phyloP scores from a whole-genome alignment of 2,329 filamentous ascomycete genomes.

The Akanthomyces dipterigenus region DNA sequence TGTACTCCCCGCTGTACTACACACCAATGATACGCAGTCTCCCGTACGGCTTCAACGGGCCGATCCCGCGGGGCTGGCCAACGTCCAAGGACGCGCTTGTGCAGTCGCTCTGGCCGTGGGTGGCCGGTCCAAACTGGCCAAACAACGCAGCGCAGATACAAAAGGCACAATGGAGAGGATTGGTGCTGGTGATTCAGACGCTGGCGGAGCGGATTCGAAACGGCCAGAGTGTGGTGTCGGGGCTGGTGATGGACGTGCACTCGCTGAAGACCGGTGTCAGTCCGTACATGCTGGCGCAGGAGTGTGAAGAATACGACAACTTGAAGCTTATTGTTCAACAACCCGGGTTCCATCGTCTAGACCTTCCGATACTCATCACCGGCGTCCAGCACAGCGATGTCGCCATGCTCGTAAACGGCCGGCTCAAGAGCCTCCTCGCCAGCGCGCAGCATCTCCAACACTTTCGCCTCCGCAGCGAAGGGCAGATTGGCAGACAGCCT shows the following conservation, averaged over 20 bases:
- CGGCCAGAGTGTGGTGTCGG: constrained; percentile 21
- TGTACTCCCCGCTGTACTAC: constrained; percentile 29
- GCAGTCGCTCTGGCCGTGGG: not conserved
- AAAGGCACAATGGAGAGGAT: constrained; percentile 24
- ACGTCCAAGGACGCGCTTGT: not conserved
- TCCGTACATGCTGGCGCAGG: constrained; percentile 23
- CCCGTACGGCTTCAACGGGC: constrained; percentile 1
- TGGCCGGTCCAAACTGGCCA: not conserved
- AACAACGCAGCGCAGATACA: not conserved
- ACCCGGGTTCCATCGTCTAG: not conserved
- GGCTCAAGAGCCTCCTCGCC: constrained; percentile 15
- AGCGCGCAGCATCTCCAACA: constrained; percentile 16
- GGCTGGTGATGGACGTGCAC: constrained; percentile 28
- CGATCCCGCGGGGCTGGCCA: constrained; percentile 4
- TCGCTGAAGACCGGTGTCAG: constrained; percentile 25
- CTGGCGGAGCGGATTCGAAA: constrained; percentile 19
- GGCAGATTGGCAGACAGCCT: not conserved
- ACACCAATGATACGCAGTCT: constrained; percentile 1
- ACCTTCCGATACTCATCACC: not conserved
- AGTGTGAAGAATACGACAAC: constrained; percentile 20
- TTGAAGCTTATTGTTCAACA: constrained; percentile 13
- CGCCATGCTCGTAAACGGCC: not conserved
- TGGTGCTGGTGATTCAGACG: constrained; percentile 21
- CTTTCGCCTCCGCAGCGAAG: constrained; percentile 17
- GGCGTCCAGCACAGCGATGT: not conserved